phyloP scores from a whole-genome alignment of 2,329 filamentous ascomycete species.

The Ambrosiella xylebori region DNA sequence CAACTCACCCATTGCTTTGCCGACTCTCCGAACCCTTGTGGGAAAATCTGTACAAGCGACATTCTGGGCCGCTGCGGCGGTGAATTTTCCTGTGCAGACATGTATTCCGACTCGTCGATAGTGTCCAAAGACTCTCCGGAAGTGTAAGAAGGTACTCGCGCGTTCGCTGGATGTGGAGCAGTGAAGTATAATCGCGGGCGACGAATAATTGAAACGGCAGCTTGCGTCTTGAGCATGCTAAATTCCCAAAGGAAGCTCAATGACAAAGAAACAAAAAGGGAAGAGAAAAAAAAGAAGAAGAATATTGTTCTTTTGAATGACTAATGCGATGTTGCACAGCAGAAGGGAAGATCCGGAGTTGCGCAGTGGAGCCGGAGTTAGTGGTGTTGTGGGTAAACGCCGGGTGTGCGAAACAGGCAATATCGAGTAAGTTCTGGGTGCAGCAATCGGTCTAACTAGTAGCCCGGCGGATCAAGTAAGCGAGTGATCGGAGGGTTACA shows the following conservation, averaged over 20 bases:
- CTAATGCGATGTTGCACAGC: no score
- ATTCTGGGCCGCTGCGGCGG: constrained; percentile 17
- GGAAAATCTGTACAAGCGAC: constrained; percentile 41
- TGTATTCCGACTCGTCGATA: constrained; percentile 14
- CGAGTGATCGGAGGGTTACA: neutral
- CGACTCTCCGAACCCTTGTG: constrained; percentile 79
- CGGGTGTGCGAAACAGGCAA: neutral
- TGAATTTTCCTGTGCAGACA: constrained; percentile 13
- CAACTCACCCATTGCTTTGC: constrained; percentile 71
- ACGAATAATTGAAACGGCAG: constrained; percentile 15
- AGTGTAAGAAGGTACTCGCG: constrained; percentile 8
- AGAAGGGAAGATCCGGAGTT: no score
- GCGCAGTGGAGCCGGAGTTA: no score
- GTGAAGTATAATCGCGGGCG: constrained; percentile 25
- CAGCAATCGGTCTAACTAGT: neutral
- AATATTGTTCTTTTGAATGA: neutral
- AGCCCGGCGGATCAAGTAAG: neutral
- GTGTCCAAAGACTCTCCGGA: constrained; percentile 16
- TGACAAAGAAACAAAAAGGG: neutral
- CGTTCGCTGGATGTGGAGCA: constrained; percentile 13
- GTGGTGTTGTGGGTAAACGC: no score
- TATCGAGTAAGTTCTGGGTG: neutral
- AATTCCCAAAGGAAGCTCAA: constrained; percentile 12
- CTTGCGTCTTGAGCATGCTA: constrained; percentile 27
- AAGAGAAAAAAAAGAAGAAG: neutral